A percentile compares a stretch with the other conserved stretches of the same genome.
Evolutionary conservation across 208 protist species (phyloP).

Genomic region (Lotmaria passim): DNA sequence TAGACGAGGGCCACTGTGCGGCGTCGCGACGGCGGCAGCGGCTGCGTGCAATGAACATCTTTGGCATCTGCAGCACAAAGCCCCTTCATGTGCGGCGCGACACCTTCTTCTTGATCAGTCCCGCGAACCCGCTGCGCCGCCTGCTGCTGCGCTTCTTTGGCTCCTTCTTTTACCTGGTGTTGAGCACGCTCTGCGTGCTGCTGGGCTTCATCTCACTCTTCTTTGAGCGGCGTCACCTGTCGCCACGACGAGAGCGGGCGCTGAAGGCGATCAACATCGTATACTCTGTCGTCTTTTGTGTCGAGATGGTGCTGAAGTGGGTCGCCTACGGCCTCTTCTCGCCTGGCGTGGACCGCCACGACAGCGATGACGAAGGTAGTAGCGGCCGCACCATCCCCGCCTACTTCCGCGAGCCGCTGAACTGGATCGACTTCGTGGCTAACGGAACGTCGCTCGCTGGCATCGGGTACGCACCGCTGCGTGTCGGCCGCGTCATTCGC

Average conservation of each 20-base stretch:
- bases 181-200: conserved; percentile 39
- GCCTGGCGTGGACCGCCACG: neutral
- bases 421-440: conserved; percentile 59
- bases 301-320: conserved; percentile 68
- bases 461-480: conserved; percentile 44
- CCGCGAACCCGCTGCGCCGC: conserved; percentile 30
- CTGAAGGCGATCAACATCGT: conserved; percentile 43
- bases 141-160: conserved; percentile 39
- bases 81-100: conserved; percentile 7
- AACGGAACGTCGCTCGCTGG: conserved; percentile 50
- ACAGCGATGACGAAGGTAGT: neutral
- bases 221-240: conserved; percentile 42
- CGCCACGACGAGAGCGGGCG: conserved; percentile 3
- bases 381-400: conserved; percentile 9
- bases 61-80: neutral
- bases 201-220: conserved; percentile 59
- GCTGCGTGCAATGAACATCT: neutral
- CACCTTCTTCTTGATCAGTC: conserved; percentile 27
- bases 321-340: conserved; percentile 46
- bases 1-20: neutral
- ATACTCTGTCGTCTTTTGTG: conserved; percentile 56
- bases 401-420: conserved; percentile 51
- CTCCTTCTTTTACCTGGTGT: conserved; percentile 40
- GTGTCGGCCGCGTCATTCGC: conserved; percentile 47
- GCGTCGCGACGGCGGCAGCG: conserved; percentile 9